These are phyloP conservation scores for Hypoxylon lienhwacheense DNA, from an alignment of 495 filamentous ascomycete species.

Conservation along the genomic window DNA sequence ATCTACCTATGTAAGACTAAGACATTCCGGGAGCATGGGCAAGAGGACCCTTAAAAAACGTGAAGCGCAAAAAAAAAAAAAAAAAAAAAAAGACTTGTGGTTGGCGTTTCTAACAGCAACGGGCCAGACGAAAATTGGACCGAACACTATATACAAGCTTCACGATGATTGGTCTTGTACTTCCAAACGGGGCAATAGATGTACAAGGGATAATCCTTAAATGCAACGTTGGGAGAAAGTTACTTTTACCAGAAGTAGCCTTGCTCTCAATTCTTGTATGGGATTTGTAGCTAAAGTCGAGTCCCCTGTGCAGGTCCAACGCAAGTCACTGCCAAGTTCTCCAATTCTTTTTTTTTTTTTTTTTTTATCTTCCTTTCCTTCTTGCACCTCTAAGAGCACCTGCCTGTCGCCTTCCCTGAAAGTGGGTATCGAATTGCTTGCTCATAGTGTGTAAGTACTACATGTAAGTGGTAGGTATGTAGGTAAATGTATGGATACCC, in stretches of 20 bases:
- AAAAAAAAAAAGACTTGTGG: constrained; percentile 14
- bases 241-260: constrained; percentile 21
- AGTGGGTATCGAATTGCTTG: constrained; percentile 25
- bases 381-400: too few relatives aligned
- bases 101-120: constrained; percentile 17
- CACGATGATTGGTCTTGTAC: constrained; percentile 16
- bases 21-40: constrained; percentile 15
- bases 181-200: constrained; percentile 32
- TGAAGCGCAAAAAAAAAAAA: not conserved
- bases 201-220: constrained; percentile 27
- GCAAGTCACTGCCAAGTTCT: constrained; percentile 25
- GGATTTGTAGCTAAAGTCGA: constrained; percentile 27
- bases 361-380: too few relatives aligned
- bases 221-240: constrained; percentile 14
- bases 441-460: too few relatives aligned
- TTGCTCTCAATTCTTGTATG: constrained; percentile 26
- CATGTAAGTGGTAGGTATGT: too few relatives aligned
- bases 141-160: constrained; percentile 11
- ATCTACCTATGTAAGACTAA: not conserved
- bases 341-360: constrained; percentile 20
- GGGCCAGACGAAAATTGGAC: constrained; percentile 22
- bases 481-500: too few relatives aligned
- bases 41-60: constrained; percentile 22
- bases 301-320: constrained; percentile 18
- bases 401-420: constrained; percentile 18